Evolutionary conservation across 2,329 filamentous ascomycete species (phyloP), one percentile per base, ranked within the genome.

Genomic region (Aphanoascus verrucosus): DNA sequence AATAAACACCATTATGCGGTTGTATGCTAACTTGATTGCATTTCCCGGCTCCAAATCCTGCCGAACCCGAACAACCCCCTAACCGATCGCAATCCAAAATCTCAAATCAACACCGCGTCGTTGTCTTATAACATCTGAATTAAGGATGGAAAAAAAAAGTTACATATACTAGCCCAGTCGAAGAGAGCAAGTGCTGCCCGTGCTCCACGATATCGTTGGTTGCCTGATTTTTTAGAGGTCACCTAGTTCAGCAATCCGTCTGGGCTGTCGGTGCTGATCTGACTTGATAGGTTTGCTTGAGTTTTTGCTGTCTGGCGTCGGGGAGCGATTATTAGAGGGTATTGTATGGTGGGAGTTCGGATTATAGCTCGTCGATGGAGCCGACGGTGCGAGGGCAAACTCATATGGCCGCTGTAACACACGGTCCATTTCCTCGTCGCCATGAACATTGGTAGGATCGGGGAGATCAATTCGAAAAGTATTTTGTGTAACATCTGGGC

Each of bases 391-490:
- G 9, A 44, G 35, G 7, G 52, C 50, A 32, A 52, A 52, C 14
- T 58, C 56, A 35, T 58, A 57, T 8, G 55, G 35, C 9, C 54
- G 48, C 15, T 54, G 52, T 37, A 54, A 53, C 14, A 47, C 55
- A 49, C 46, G 60, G 57, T 55, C 59, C 56, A 23, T 56, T 55
- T 60, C 59, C 42, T 62, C 61, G 12, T 57, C 56, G 1, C 38
- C 41, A 5, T 23, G 43, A n/a, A n/a, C 41, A n/a, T 55, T 58
- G 35, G 58, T 56, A 12, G 60, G 48, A 3, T 62, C 61, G 1
- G 64, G 63, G 1, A 62, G 53, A 34, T 63, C 60, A 42, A 66
- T 62, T 20, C 57, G 53, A 48, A 64, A 66, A n/a, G 63, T 66
- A 45, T 59, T 63, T 45, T 62, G 61, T 7, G 57, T 50, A 3